Conservation (phyloP, 495 filamentous ascomycete genomes). For the Pyrenula massariospora region DNA sequence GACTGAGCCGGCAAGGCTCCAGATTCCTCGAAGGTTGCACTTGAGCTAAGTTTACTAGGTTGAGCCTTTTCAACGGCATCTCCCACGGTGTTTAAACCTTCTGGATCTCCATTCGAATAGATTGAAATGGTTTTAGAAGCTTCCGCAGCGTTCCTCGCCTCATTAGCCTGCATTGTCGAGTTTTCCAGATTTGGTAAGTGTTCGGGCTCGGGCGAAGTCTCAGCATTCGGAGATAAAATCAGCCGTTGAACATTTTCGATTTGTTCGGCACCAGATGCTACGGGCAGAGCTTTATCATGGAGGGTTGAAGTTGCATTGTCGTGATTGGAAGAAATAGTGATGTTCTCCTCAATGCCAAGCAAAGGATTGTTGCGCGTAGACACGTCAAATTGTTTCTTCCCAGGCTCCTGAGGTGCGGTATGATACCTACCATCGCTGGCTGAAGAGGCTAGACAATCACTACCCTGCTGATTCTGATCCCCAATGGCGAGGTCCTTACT, state of each 20-base stretch:
- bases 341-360: background rate
- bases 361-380: background rate
- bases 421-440: slow-evolving; percentile 1
- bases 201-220: background rate
- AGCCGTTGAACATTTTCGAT: background rate
- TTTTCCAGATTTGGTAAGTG: too few species aligned
- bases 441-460: slow-evolving; percentile 10
- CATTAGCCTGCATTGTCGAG: background rate
- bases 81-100: background rate
- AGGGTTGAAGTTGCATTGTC: background rate
- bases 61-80: slow-evolving; percentile 1
- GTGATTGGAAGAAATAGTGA: background rate
- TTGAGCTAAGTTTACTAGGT: background rate
- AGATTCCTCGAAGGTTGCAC: background rate
- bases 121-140: background rate
- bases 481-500: background rate
- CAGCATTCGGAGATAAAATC: background rate
- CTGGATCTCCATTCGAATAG: background rate
- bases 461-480: background rate
- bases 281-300: too few species aligned
- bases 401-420: slow-evolving; percentile 7
- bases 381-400: slow-evolving; percentile 3
- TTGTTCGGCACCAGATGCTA: background rate
- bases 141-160: too few species aligned
- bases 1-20: background rate